Percentiles rank a stretch among this genome's conserved stretches.
Conservation (phyloP, 169 alveolate genomes). For the Plasmodium vinckei region DNA sequence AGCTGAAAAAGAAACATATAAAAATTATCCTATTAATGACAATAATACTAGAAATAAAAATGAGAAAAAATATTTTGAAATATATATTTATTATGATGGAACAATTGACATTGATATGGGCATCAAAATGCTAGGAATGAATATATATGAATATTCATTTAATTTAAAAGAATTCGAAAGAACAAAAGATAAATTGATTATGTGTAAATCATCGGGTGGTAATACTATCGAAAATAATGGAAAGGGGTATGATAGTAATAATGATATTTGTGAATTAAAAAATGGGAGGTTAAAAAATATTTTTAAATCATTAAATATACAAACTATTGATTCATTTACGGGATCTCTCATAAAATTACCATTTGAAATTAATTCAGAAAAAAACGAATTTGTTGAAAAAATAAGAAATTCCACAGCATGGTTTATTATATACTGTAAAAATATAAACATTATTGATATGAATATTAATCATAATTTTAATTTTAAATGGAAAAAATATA, state of each 20-base stretch:
- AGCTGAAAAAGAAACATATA: neutral
- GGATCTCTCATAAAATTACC: slow-evolving; percentile 54
- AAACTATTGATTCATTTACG: slow-evolving; percentile 13
- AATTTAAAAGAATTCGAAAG: slow-evolving; percentile 4
- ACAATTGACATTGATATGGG: slow-evolving; percentile 6
- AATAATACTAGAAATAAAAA: slow-evolving; percentile 1
- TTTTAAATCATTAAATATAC: slow-evolving; percentile 8
- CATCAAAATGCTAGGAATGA: slow-evolving; percentile 18
- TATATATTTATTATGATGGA: slow-evolving; percentile 27
- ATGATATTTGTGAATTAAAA: neutral
- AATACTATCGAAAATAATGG: neutral
- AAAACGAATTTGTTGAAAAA: slow-evolving; percentile 11
- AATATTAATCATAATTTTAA: slow-evolving; percentile 20
- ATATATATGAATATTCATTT: slow-evolving; percentile 17
- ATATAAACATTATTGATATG: slow-evolving; percentile 22
- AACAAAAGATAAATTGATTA: slow-evolving; percentile 29
- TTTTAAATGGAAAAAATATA: slow-evolving; percentile 13
- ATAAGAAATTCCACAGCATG: slow-evolving; percentile 36
- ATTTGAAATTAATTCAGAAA: neutral
- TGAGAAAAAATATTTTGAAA: slow-evolving; percentile 17
- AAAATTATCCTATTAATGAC: neutral
- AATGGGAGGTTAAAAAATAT: slow-evolving; percentile 9
- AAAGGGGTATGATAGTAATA: neutral
- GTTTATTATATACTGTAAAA: slow-evolving; percentile 6
- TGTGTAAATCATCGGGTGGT: neutral